Conservation (phyloP, 1,139 yeast genomes). For the Blastobotrys elegans region DNA sequence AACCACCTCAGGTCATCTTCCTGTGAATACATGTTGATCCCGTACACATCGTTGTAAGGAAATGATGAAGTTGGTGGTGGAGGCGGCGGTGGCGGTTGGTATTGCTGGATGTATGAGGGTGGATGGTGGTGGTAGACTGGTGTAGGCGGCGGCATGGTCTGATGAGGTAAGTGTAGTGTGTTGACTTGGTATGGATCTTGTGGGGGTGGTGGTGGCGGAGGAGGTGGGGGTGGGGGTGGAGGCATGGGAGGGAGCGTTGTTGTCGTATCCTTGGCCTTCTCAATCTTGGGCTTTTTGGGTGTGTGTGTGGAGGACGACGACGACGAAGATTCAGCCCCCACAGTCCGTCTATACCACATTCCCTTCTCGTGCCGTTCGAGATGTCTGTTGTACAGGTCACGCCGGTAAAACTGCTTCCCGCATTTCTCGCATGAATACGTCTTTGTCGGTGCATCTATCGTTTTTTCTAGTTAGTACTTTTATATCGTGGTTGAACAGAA, state of each 20-base stretch:
- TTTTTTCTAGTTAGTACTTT: slow-evolving; percentile 2
- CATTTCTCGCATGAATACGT: slow-evolving; percentile 18
- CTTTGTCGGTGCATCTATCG: slow-evolving; percentile 17
- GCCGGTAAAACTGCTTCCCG: slow-evolving; percentile 18
- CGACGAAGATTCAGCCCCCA: not conserved
- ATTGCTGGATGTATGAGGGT: not conserved
- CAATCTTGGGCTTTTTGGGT: not conserved
- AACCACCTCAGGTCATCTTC: slow-evolving; percentile 27
- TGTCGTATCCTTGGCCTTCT: not conserved
- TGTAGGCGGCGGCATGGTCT: not conserved
- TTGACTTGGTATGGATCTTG: not conserved
- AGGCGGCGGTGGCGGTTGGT: slow-evolving; percentile 1
- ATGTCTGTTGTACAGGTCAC: slow-evolving; percentile 20
- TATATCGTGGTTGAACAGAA: not conserved
- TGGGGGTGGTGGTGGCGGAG: not conserved
- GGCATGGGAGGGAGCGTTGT: not conserved
- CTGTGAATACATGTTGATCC: slow-evolving; percentile 13
- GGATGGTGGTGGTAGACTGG: slow-evolving; percentile 1
- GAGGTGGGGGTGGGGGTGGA: not conserved
- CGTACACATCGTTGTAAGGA: slow-evolving; percentile 6
- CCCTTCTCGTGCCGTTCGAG: slow-evolving; percentile 18
- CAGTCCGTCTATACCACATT: slow-evolving; percentile 17
- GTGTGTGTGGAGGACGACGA: not conserved
- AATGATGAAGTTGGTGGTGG: not conserved
- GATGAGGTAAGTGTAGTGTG: not conserved